Percentiles rank a stretch among this genome's conserved stretches.
Evolutionary conservation across 1,139 yeast genomes (phyloP).

Genomic region (Sugiyamaella neomexicana): DNA sequence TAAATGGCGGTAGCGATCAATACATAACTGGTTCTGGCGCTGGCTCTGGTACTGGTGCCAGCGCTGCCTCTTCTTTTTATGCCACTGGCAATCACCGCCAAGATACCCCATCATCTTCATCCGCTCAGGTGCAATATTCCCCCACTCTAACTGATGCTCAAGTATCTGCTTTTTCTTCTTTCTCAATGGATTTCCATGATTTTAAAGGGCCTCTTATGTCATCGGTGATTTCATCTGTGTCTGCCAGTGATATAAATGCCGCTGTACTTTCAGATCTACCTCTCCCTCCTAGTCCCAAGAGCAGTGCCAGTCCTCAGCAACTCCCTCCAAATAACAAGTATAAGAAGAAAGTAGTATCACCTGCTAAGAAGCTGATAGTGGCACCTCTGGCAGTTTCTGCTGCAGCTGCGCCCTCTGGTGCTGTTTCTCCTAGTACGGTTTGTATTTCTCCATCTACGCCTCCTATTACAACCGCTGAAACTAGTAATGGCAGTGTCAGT

Average conservation of each 20-base stretch:
- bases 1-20: neutral
- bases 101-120: neutral
- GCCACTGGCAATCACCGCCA: no score
- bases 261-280: no score
- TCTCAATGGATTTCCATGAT: constrained; percentile 14
- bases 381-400: neutral
- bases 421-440: neutral
- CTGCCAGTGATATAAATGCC: neutral
- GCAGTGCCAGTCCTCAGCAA: constrained; percentile 8
- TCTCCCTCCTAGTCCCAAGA: constrained; percentile 14
- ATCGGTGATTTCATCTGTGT: neutral
- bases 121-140: constrained; percentile 6
- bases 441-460: neutral
- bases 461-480: neutral
- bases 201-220: constrained; percentile 10
- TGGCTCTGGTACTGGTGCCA: neutral
- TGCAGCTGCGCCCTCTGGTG: neutral
- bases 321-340: neutral
- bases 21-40: neutral
- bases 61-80: neutral
- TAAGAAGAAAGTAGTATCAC: neutral
- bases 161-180: constrained; percentile 4
- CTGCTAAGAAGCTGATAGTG: neutral
- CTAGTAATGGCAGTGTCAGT: neutral
- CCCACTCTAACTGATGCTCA: constrained; percentile 7